Evolutionary conservation across 2,329 filamentous ascomycete species (phyloP).

Genomic region (Talaromyces marneffei): DNA sequence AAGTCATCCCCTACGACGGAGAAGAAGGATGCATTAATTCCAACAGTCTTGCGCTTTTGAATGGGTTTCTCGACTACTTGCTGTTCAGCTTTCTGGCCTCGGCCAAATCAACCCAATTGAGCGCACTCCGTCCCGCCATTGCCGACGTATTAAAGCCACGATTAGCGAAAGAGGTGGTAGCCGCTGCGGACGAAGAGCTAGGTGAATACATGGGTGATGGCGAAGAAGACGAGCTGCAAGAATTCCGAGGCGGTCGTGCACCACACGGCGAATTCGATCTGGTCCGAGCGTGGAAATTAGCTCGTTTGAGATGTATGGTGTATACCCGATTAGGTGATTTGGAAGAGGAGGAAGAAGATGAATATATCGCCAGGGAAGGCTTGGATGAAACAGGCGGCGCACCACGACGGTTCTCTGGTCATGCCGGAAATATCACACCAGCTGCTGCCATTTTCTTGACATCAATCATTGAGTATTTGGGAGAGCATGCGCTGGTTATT

Average conservation of each 20-base stretch:
- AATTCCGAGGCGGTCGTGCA: constrained; percentile 48
- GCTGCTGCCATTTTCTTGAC: constrained; percentile 94
- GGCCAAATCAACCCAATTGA: constrained; percentile 70
- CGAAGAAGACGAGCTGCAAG: constrained; percentile 64
- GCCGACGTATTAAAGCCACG: constrained; percentile 82
- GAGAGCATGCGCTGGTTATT: constrained; percentile 82
- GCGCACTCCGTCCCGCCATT: constrained; percentile 72
- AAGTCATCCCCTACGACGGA: constrained; percentile 60
- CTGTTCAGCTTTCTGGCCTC: constrained; percentile 82
- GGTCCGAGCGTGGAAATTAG: constrained; percentile 91
- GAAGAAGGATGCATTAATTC: constrained; percentile 68
- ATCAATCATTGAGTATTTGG: constrained; percentile 88
- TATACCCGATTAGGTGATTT: constrained; percentile 94
- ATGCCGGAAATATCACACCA: constrained; percentile 68
- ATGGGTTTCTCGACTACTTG: constrained; percentile 88
- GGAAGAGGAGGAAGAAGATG: constrained; percentile 96
- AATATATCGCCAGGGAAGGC: constrained; percentile 74
- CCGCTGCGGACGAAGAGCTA: constrained; percentile 78
- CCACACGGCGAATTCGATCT: constrained; percentile 68
- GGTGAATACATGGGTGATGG: constrained; percentile 77
- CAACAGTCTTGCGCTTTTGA: constrained; percentile 66
- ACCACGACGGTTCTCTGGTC: constrained; percentile 52
- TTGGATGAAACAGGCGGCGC: constrained; percentile 54
- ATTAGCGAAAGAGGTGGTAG: constrained; percentile 76
- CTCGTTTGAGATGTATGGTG: constrained; percentile 91